Conservation (phyloP, 495 filamentous ascomycete species). For the Hypoxylon intermedium region DNA sequence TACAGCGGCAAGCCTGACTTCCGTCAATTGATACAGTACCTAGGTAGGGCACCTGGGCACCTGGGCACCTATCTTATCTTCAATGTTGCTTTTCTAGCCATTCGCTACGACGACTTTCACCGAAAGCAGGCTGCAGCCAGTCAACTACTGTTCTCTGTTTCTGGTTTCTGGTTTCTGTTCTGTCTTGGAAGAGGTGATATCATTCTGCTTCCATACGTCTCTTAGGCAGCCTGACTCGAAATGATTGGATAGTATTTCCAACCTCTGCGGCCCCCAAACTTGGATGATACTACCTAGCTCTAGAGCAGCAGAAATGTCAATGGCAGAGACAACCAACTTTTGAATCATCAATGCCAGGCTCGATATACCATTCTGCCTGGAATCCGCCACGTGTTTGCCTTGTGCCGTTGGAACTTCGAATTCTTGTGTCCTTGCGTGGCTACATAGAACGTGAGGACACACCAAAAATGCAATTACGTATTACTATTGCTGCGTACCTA, state of each 20-base stretch:
- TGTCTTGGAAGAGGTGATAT: no score
- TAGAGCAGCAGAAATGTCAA: no score
- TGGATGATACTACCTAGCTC: no score
- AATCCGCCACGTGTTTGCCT: background rate
- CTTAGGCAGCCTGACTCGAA: no score
- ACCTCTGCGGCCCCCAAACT: no score
- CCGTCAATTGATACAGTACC: background rate
- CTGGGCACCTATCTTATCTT: constrained; percentile 14
- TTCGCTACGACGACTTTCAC: constrained; percentile 30
- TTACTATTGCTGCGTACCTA: background rate
- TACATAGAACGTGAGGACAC: background rate
- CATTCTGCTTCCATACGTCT: background rate
- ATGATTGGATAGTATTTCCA: no score
- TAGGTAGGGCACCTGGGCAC: no score
- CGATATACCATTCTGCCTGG: background rate
- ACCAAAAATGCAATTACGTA: constrained; percentile 12
- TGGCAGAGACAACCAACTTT: no score
- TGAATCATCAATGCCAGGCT: no score
- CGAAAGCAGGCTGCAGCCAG: constrained; percentile 10
- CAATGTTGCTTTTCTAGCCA: constrained; percentile 13
- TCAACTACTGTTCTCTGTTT: background rate
- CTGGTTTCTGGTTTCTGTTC: no score
- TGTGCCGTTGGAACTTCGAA: background rate
- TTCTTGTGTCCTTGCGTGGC: background rate
- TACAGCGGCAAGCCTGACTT: background rate